A percentile compares a stretch with the other conserved stretches of the same genome.
phyloP scores from a whole-genome alignment of 305 asterid genomes.

The Solanum aculeatissimum region DNA sequence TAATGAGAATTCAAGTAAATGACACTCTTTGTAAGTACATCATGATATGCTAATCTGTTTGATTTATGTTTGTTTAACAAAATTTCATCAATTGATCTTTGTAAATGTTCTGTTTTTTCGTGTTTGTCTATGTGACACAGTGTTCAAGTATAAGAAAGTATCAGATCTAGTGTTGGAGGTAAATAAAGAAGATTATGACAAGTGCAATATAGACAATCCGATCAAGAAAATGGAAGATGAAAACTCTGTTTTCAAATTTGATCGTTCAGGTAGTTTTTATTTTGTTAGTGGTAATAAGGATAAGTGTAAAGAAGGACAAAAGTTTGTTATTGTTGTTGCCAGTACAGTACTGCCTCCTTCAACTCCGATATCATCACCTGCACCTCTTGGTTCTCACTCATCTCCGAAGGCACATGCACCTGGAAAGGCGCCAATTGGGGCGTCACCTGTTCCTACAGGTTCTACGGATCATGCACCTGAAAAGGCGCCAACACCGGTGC shows the following conservation, averaged over 20 bases:
- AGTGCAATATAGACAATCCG: conserved; percentile 36
- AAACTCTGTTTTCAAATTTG: conserved; percentile 28
- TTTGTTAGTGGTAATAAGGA: conserved; percentile 43
- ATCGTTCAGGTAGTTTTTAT: conserved; percentile 54
- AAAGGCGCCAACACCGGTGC: not conserved
- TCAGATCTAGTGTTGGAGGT: conserved; percentile 53
- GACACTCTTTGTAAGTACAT: conserved; percentile 48
- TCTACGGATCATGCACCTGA: not conserved
- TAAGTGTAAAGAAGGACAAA: conserved; percentile 50
- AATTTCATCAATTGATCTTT: not conserved
- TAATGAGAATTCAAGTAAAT: conserved; percentile 46
- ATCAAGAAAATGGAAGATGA: conserved; percentile 35
- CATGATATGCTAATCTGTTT: not conserved
- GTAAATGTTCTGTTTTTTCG: not conserved
- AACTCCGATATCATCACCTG: not conserved
- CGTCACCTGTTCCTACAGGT: not conserved
- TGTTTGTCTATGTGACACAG: conserved; percentile 12
- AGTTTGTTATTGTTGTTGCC: conserved; percentile 35
- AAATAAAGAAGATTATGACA: conserved; percentile 36
- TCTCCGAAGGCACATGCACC: not conserved
- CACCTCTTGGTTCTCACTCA: not conserved
- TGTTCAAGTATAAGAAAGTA: conserved; percentile 41
- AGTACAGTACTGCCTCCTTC: conserved; percentile 9
- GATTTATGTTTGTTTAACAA: not conserved
- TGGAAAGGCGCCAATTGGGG: not conserved